Conservation (phyloP, 1,284 basidiomycete species). For the Veloporphyrellus conicus region DNA sequence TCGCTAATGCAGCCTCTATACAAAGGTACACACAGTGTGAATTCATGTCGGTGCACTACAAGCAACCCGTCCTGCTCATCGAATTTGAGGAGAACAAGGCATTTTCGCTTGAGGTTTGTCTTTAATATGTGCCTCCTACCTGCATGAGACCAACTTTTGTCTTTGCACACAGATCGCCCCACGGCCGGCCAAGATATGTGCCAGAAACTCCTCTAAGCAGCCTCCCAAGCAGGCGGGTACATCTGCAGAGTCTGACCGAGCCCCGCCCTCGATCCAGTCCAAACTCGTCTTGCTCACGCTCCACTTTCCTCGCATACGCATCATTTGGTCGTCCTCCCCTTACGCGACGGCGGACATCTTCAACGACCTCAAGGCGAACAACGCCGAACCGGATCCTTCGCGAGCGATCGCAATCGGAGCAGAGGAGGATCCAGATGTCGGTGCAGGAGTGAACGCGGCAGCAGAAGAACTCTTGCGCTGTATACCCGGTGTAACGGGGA, state of each 20-base stretch:
- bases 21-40: conserved; percentile 96
- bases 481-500: conserved; percentile 76
- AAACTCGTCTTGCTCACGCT: conserved; percentile 89
- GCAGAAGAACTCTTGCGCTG: conserved; percentile 73
- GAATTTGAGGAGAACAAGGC: conserved; percentile 98
- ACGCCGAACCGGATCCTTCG: conserved; percentile 76
- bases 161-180: conserved; percentile 44
- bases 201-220: conserved; percentile 51
- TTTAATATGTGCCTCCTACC: not conserved
- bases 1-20: not conserved
- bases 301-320: conserved; percentile 84
- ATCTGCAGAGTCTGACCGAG: conserved; percentile 40
- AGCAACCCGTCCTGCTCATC: conserved; percentile 90
- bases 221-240: conserved; percentile 48
- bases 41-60: conserved; percentile 94
- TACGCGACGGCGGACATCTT: conserved; percentile 91
- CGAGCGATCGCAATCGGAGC: conserved; percentile 78
- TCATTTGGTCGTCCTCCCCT: conserved; percentile 97
- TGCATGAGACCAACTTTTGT: conserved; percentile 1
- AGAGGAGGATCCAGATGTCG: conserved; percentile 64
- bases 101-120: conserved; percentile 79
- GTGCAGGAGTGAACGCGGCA: conserved; percentile 64
- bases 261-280: conserved; percentile 64
- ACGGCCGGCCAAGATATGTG: conserved; percentile 61
- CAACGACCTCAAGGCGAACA: conserved; percentile 84